Percentiles rank a stretch among this genome's conserved stretches.
These are phyloP conservation scores for Psilocybe azurescens DNA, from an alignment of 768 basidiomycete species.

Conservation along the genomic window DNA sequence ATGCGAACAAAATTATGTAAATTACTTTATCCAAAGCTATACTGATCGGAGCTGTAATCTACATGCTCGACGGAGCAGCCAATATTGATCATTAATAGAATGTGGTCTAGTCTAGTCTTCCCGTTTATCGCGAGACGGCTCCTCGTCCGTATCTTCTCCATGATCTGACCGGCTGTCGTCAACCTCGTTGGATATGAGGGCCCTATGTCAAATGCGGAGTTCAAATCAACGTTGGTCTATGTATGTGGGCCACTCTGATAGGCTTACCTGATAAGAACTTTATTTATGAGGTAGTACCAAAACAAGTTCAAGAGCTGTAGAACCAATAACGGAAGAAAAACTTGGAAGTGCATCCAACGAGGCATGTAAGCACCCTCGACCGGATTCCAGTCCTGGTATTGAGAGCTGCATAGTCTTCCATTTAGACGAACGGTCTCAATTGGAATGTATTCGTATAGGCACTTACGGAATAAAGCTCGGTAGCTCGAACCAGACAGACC, in stretches of 20 bases:
- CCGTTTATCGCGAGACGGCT: not conserved
- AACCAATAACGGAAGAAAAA: slow-evolving; percentile 74
- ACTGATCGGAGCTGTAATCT: no score
- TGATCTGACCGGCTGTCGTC: slow-evolving; percentile 80
- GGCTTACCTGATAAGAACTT: slow-evolving; percentile 77
- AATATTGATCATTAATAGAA: no score
- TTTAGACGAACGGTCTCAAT: not conserved
- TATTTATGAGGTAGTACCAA: slow-evolving; percentile 89
- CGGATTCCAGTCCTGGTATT: slow-evolving; percentile 61
- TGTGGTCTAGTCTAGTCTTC: no score
- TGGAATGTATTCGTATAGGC: not conserved
- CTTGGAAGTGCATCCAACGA: slow-evolving; percentile 83
- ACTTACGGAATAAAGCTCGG: slow-evolving; percentile 72
- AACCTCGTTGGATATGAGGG: slow-evolving; percentile 47
- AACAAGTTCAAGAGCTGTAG: slow-evolving; percentile 89
- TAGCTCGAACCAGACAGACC: slow-evolving; percentile 85
- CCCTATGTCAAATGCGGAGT: slow-evolving; percentile 43
- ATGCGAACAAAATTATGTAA: no score
- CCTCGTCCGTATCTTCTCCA: not conserved
- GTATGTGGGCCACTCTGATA: slow-evolving; percentile 33
- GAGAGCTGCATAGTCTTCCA: slow-evolving; percentile 45
- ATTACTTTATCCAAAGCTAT: no score
- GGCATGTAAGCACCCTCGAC: slow-evolving; percentile 72
- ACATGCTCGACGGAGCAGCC: no score
- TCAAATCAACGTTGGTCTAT: slow-evolving; percentile 6